Conservation (phyloP, 1,284 basidiomycete genomes). For the Malassezia nana region DNA sequence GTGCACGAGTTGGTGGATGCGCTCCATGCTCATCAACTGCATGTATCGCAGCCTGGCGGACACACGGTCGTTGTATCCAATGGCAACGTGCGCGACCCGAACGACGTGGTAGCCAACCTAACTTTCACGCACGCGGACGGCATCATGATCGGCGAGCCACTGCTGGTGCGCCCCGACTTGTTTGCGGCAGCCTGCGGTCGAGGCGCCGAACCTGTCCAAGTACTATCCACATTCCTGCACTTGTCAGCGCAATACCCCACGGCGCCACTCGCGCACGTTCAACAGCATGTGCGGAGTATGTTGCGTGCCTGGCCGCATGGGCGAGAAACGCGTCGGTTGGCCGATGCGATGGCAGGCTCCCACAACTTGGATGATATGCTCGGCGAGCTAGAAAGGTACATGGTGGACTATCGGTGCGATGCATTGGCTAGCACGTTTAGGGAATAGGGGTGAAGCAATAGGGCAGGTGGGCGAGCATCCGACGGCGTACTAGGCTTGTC, state of each 20-base stretch:
- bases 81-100: slow-evolving; percentile 60
- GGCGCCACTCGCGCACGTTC: slow-evolving; percentile 1
- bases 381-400: background rate
- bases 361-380: background rate
- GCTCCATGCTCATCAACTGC: slow-evolving; percentile 38
- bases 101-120: slow-evolving; percentile 56
- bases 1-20: slow-evolving; percentile 54
- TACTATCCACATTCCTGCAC: slow-evolving; percentile 2
- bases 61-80: slow-evolving; percentile 61
- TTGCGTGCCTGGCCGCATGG: slow-evolving; percentile 4
- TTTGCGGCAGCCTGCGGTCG: slow-evolving; percentile 8
- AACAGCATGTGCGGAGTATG: slow-evolving; percentile 16
- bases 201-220: background rate
- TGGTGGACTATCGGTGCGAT: background rate
- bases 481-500: background rate
- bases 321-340: slow-evolving; percentile 8
- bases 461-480: background rate
- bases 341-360: slow-evolving; percentile 2
- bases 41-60: slow-evolving; percentile 30
- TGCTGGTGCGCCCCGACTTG: slow-evolving; percentile 59
- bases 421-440: background rate
- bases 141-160: slow-evolving; percentile 64
- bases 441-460: slow-evolving; percentile 15
- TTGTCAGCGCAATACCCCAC: slow-evolving; percentile 5
- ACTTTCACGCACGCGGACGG: slow-evolving; percentile 60